phyloP scores from a whole-genome alignment of 257 asterid genomes.

The Nicotiana sylvestris region DNA sequence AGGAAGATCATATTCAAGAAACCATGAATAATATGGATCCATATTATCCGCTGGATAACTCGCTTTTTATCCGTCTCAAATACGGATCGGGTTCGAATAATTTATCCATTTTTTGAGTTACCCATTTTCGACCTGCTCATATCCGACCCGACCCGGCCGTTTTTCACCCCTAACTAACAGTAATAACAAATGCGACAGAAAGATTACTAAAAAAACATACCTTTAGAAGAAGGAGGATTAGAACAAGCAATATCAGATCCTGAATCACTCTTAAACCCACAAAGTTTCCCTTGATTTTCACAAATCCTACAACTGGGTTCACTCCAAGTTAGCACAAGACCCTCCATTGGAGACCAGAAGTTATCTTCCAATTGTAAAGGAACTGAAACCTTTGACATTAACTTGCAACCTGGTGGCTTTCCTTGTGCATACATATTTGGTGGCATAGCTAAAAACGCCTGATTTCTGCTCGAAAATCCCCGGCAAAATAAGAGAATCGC shows the following conservation, averaged over 20 bases:
- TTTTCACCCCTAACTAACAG: background rate
- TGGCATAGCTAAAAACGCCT: conserved; percentile 36
- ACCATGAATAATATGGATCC: no score
- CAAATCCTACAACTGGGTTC: conserved; percentile 45
- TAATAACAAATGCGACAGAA: background rate
- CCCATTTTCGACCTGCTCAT: no score
- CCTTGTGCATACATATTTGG: conserved; percentile 6
- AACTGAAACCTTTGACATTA: conserved; percentile 26
- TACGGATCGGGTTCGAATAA: no score
- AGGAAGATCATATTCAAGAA: no score
- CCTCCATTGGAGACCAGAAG: conserved; percentile 40
- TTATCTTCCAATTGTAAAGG: conserved; percentile 32
- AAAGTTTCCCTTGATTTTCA: conserved; percentile 38
- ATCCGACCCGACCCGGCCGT: no score
- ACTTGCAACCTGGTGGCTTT: conserved; percentile 35
- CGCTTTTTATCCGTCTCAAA: no score
- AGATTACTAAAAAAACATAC: conserved; percentile 19
- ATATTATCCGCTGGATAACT: no score
- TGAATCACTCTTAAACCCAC: conserved; percentile 35
- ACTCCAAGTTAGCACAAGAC: conserved; percentile 53
- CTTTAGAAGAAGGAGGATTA: conserved; percentile 28
- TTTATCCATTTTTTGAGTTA: no score
- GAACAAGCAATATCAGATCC: conserved; percentile 40
- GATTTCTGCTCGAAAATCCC: conserved; percentile 34
- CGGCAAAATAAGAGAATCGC: conserved; percentile 36